Conservation (phyloP, 2,329 filamentous ascomycete genomes). For the Polychaeton citri region DNA sequence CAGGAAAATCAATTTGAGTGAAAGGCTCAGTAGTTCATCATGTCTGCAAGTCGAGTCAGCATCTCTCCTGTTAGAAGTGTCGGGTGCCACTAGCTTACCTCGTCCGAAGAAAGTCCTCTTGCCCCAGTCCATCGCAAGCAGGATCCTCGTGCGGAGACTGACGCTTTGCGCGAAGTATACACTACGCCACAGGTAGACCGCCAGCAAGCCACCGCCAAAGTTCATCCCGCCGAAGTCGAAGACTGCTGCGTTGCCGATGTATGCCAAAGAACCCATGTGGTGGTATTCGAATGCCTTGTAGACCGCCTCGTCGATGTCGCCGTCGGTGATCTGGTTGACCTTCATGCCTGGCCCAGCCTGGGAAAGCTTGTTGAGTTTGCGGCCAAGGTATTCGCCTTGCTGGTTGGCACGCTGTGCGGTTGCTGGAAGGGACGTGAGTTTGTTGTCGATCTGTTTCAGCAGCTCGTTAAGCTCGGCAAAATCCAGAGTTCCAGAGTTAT, state of each 20-base stretch:
- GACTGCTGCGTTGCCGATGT: conserved; percentile 90
- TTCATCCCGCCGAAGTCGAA: conserved; percentile 79
- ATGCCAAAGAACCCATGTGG: conserved; percentile 83
- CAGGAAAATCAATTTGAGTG: neutral
- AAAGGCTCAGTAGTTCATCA: conserved; percentile 19
- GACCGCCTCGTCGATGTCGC: conserved; percentile 79
- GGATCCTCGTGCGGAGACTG: conserved; percentile 71
- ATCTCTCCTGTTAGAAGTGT: neutral
- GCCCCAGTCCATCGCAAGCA: conserved; percentile 98
- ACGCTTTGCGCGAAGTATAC: conserved; percentile 98
- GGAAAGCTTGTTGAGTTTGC: conserved; percentile 87
- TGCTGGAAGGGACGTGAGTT: conserved; percentile 85
- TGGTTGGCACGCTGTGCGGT: conserved; percentile 95
- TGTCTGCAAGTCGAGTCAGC: conserved; percentile 13
- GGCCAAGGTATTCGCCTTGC: conserved; percentile 82
- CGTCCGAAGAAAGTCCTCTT: conserved; percentile 90
- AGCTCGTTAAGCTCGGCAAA: conserved; percentile 85
- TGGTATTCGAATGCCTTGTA: conserved; percentile 93
- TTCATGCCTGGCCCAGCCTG: conserved; percentile 60
- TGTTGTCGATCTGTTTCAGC: conserved; percentile 81
- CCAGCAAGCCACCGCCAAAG: conserved; percentile 71
- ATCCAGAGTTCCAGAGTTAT: conserved; percentile 84
- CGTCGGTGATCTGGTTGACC: conserved; percentile 72
- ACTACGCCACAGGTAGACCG: conserved; percentile 90
- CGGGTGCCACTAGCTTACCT: conserved; percentile 46